These are phyloP conservation scores for Suillus clintonianus DNA, from an alignment of 768 basidiomycete genomes.

Conservation along the genomic window DNA sequence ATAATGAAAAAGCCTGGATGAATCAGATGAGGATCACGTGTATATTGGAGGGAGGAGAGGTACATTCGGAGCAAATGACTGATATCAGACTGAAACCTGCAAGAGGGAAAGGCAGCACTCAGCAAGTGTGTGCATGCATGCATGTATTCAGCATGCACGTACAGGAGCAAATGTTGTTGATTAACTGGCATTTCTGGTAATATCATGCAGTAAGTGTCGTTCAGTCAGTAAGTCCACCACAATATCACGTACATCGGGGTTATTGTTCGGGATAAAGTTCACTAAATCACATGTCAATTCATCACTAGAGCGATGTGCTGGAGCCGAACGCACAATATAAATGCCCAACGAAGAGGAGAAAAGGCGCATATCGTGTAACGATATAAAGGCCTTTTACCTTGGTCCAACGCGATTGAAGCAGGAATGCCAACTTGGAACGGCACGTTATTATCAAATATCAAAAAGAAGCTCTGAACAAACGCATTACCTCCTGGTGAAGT, in stretches of 20 bases:
- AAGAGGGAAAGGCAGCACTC: background rate
- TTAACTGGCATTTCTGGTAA: background rate
- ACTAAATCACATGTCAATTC: background rate
- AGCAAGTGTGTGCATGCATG: background rate
- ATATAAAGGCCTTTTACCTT: background rate
- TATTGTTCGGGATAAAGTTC: background rate
- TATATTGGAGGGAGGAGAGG: background rate
- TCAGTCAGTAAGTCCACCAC: background rate
- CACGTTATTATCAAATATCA: background rate
- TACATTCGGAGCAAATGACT: background rate
- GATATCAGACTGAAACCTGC: background rate
- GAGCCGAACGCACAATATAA: background rate
- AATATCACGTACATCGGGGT: background rate
- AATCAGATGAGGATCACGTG: background rate
- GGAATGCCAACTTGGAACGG: background rate
- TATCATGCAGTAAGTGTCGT: background rate
- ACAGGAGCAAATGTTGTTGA: background rate
- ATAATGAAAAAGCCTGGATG: background rate
- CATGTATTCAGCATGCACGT: background rate
- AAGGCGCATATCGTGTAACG: background rate
- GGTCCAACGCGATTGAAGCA: background rate
- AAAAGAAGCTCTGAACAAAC: background rate
- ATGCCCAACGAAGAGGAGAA: background rate
- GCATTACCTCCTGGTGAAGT: background rate
- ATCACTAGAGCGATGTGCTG: background rate